Base-by-base conservation (phyloP, 2,329 filamentous ascomycete species). In the Chaetomium sp. region DNA sequence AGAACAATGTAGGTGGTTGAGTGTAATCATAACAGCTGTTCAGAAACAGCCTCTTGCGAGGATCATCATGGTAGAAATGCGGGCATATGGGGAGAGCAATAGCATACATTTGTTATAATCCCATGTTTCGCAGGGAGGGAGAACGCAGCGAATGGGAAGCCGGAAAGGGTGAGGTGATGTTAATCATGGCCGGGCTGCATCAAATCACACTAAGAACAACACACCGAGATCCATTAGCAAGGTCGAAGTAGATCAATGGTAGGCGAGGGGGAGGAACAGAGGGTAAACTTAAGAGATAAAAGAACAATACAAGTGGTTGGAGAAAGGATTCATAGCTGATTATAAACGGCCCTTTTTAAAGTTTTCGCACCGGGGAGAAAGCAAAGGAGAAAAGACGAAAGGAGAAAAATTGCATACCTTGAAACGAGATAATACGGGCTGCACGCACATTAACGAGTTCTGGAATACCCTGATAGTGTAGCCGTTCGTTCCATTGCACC, bases 21-120 rank as follows among this genome's bases (percentile, higher is more conserved):
- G 47, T 45, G 53, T 55, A 59, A 59, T 59, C 57, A 59, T 55
- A 5, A 52, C 49, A 43, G 42, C 32, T 48, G 51, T 55, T 59
- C 57, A 59, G 57, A 59, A 59, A 59, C 52, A 59, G 57, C 57
- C 57, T 63, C 56, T 60, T 58, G 46, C 38, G 58, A 49, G 47
- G 7, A 38, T 49, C 46, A 49, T 49, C 46, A 38, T 8, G 46
- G 19, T 7, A 5, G n/a, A 38, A 10, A n/a, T 11, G n/a, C 7
- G 5, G 19, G 2, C 2, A 40, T 27, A 27, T 27, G 36, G 5
- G 7, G 19, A 8, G 19, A 32, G 12, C 12, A 8, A 34, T 5
- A 40, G 9, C 19, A 7, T 49, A 49, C 47, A 35, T 49, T 49
- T 38, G 12, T 11, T 5, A 7, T 9, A 6, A 5, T 7, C 6